Percentiles rank a stretch among this genome's conserved stretches.
Conservation (phyloP, 2,329 filamentous ascomycete species). For the Neoascochyta sp. region DNA sequence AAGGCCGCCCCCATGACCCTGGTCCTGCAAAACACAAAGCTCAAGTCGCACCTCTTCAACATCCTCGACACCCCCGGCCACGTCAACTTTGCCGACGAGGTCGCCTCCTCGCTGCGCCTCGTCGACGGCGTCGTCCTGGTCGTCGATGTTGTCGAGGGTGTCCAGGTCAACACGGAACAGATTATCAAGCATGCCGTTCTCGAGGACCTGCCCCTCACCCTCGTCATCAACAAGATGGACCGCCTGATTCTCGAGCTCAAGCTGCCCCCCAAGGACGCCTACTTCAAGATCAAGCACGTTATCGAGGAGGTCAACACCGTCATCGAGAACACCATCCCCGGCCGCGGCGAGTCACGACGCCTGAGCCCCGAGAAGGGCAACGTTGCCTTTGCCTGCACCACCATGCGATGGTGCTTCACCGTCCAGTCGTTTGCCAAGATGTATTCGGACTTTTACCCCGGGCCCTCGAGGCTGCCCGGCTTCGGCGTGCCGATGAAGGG, state of each 20-base stretch:
- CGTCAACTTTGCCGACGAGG: conserved; percentile 97
- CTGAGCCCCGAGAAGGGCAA: conserved; percentile 96
- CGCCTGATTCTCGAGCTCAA: conserved; percentile 90
- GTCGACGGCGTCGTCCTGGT: conserved; percentile 90
- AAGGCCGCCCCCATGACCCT: conserved; percentile 94
- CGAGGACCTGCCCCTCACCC: conserved; percentile 80
- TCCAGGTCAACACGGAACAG: conserved; percentile 96
- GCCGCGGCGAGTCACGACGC: conserved; percentile 71
- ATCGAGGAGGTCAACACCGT: conserved; percentile 96
- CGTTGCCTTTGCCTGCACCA: conserved; percentile 91
- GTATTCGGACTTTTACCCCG: conserved; percentile 85
- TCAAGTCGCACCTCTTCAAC: conserved; percentile 93
- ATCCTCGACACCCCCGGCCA: conserved; percentile 95
- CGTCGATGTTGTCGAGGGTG: conserved; percentile 96
- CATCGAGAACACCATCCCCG: conserved; percentile 83
- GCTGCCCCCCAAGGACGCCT: conserved; percentile 89
- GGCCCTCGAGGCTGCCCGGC: conserved; percentile 38
- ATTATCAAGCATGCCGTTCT: conserved; percentile 94
- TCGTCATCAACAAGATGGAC: conserved; percentile 97
- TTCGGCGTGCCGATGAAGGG: conserved; percentile 35
- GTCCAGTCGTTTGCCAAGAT: conserved; percentile 91
- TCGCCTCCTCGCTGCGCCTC: conserved; percentile 79
- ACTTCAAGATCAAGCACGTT: conserved; percentile 99
- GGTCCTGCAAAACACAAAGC: conserved; percentile 79
- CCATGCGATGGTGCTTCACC: conserved; percentile 96